Conservation (phyloP, 495 filamentous ascomycete genomes). For the Penicillium macrosclerotiorum region DNA sequence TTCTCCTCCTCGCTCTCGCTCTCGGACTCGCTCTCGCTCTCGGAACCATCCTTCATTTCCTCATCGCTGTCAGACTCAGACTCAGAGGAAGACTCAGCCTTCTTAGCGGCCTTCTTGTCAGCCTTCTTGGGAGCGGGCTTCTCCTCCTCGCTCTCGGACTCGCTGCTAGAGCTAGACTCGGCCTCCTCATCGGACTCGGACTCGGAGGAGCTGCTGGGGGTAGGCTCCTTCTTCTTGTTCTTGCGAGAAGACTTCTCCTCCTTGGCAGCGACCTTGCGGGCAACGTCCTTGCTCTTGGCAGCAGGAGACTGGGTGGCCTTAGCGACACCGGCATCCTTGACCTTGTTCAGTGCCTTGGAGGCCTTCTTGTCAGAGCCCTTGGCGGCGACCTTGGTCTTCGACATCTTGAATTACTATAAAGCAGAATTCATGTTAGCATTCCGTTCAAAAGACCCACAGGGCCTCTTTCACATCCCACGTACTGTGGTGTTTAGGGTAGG, state of each 20-base stretch:
- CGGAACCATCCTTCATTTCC: constrained; percentile 32
- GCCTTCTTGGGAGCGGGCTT: constrained; percentile 35
- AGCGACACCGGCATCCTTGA: constrained; percentile 51
- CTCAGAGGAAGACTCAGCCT: constrained; percentile 35
- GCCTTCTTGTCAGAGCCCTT: constrained; percentile 40
- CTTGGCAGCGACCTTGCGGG: constrained; percentile 28
- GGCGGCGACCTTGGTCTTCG: constrained; percentile 49
- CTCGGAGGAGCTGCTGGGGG: constrained; percentile 51
- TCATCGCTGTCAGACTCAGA: constrained; percentile 30
- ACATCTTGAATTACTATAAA: constrained; percentile 44
- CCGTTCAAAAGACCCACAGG: constrained; percentile 31
- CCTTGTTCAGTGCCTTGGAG: constrained; percentile 50
- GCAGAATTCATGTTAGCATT: constrained; percentile 24
- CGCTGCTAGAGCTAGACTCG: constrained; percentile 9
- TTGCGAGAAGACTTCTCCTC: constrained; percentile 34
- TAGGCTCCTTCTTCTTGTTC: constrained; percentile 48
- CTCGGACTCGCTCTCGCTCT: constrained; percentile 24
- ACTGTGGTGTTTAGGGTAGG: constrained; percentile 17
- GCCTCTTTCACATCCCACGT: constrained; percentile 20
- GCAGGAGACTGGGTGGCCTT: constrained; percentile 50
- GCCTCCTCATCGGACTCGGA: constrained; percentile 20
- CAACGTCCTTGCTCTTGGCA: constrained; percentile 43
- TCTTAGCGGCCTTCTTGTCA: constrained; percentile 28
- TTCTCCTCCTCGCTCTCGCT: constrained; percentile 37
- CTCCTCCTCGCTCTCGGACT: constrained; percentile 31